Evolutionary conservation across 2,329 filamentous ascomycete genomes (phyloP).

Genomic region (Aspergillus sp.): DNA sequence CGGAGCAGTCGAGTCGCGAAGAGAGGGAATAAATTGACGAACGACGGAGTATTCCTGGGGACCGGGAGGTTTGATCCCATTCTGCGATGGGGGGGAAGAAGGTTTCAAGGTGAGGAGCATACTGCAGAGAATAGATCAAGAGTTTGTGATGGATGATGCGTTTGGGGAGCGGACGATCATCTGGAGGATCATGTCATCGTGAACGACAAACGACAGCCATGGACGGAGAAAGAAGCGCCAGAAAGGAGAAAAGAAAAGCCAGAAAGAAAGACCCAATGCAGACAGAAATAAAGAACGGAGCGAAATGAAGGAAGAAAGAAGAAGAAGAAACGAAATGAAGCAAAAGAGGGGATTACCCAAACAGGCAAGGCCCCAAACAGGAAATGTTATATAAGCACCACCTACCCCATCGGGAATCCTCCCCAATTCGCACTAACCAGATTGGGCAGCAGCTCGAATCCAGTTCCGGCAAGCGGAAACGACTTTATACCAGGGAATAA

Average conservation of each 20-base stretch:
- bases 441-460: too few relatives aligned
- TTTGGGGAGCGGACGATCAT: too few relatives aligned
- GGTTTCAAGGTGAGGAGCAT: constrained; percentile 49
- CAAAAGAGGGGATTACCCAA: constrained; percentile 11
- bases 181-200: too few relatives aligned
- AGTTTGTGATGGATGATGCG: too few relatives aligned
- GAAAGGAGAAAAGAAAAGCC: neutral
- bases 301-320: constrained; percentile 5
- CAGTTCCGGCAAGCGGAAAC: too few relatives aligned
- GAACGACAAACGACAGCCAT: too few relatives aligned
- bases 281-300: too few relatives aligned
- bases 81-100: constrained; percentile 33
- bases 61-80: constrained; percentile 39
- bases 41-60: constrained; percentile 43
- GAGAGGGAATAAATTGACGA: constrained; percentile 36
- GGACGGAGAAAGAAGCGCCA: too few relatives aligned
- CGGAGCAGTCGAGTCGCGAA: constrained; percentile 24
- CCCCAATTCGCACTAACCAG: too few relatives aligned
- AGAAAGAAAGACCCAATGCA: neutral
- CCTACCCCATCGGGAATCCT: too few relatives aligned
- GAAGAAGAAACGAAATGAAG: constrained; percentile 17
- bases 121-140: too few relatives aligned
- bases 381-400: constrained; percentile 4
- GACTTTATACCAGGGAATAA: too few relatives aligned
- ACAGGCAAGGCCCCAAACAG: constrained; percentile 20